These are phyloP conservation scores for Puccinia triticina DNA, from an alignment of 1,284 basidiomycete genomes.

Conservation along the genomic window DNA sequence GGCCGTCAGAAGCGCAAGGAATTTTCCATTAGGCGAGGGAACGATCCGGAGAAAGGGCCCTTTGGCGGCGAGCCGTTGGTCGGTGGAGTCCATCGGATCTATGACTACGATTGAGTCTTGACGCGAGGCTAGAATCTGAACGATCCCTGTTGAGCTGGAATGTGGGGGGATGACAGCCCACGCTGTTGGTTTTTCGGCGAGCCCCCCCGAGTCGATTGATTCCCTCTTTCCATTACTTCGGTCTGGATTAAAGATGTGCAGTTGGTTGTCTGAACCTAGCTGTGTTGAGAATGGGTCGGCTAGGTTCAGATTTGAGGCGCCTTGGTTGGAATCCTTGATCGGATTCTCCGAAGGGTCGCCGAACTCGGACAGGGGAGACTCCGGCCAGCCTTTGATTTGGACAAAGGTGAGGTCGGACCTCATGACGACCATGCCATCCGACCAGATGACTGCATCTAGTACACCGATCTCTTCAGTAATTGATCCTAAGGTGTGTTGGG, in stretches of 20 bases:
- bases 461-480: constrained; percentile 81
- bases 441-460: constrained; percentile 80
- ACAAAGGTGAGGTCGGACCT: constrained; percentile 76
- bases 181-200: constrained; percentile 32
- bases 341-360: neutral
- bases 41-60: constrained; percentile 83
- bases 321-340: constrained; percentile 5
- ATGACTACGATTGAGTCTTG: neutral
- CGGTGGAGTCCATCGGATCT: constrained; percentile 28
- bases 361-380: constrained; percentile 23
- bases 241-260: constrained; percentile 33
- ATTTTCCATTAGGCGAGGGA: constrained; percentile 89
- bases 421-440: constrained; percentile 81
- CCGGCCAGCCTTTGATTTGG: constrained; percentile 63
- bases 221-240: constrained; percentile 49
- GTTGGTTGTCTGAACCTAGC: neutral
- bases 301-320: neutral
- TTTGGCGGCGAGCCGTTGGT: constrained; percentile 71
- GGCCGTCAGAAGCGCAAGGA: constrained; percentile 79
- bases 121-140: constrained; percentile 21
- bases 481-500: constrained; percentile 78
- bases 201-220: constrained; percentile 47
- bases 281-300: neutral
- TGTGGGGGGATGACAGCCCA: constrained; percentile 48
- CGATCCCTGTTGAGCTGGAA: constrained; percentile 13